A percentile compares a stretch with the other conserved stretches of the same genome.
These are phyloP conservation scores for Lathyrus sativus DNA, from an alignment of 306 rosid genomes.

Conservation along the genomic window DNA sequence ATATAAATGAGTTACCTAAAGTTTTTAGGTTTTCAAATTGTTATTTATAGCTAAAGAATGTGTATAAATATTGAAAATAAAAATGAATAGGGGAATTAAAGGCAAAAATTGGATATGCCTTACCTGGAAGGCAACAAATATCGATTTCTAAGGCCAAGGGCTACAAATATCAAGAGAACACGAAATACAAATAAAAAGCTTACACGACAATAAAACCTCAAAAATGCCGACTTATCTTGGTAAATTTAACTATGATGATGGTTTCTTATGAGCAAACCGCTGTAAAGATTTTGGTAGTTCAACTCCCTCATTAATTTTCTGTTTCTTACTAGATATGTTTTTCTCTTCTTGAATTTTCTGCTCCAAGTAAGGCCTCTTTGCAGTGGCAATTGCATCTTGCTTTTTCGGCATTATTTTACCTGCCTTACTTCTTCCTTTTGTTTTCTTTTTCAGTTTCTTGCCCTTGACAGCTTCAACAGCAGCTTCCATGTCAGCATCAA, in stretches of 20 bases:
- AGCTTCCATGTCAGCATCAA: constrained; percentile 68
- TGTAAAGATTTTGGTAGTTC: constrained; percentile 68
- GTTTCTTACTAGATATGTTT: constrained; percentile 56
- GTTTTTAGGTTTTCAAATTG: not conserved
- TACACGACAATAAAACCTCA: not conserved
- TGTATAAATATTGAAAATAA: not conserved
- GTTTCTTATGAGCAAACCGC: constrained; percentile 71
- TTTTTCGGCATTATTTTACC: constrained; percentile 64
- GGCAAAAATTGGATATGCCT: constrained; percentile 34
- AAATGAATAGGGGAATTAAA: not conserved
- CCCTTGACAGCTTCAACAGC: constrained; percentile 67
- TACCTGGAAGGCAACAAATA: constrained; percentile 9
- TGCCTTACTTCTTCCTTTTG: constrained; percentile 86
- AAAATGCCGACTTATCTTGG: not conserved
- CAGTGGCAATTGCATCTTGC: constrained; percentile 57
- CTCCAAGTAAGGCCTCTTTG: constrained; percentile 77
- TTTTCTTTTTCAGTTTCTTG: constrained; percentile 65
- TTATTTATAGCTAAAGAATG: not conserved
- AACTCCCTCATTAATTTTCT: constrained; percentile 50
- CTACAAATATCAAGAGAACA: constrained; percentile 17
- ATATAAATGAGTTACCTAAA: not conserved
- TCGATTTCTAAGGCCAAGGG: constrained; percentile 11
- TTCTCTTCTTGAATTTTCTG: constrained; percentile 60
- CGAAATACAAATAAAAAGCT: constrained; percentile 25
- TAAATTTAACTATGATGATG: constrained; percentile 39